These are phyloP conservation scores for Yarrowia divulgata DNA, from an alignment of 805 yeast species.

Conservation along the genomic window DNA sequence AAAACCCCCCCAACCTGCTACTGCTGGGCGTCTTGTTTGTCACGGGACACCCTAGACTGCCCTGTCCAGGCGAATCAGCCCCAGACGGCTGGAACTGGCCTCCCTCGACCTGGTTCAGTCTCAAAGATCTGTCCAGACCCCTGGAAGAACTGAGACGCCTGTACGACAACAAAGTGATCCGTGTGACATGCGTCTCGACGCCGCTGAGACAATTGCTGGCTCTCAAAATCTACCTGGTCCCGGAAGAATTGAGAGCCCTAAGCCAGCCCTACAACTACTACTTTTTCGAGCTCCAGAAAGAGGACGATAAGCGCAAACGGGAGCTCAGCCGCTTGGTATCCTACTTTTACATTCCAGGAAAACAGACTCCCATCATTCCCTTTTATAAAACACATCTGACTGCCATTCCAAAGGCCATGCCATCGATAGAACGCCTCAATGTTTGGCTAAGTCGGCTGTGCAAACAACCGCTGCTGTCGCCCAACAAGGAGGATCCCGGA, in stretches of 20 bases:
- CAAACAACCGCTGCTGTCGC: neutral
- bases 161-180: slow-evolving; percentile 1
- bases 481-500: neutral
- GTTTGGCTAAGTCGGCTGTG: slow-evolving; percentile 1
- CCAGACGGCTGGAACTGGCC: slow-evolving; percentile 38
- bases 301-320: slow-evolving; percentile 10
- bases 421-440: neutral
- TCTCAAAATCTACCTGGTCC: slow-evolving; percentile 17
- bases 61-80: neutral
- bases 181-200: slow-evolving; percentile 3
- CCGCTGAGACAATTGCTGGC: neutral
- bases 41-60: slow-evolving; percentile 10
- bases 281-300: neutral
- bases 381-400: neutral
- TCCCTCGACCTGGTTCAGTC: slow-evolving; percentile 11
- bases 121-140: neutral
- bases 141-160: neutral
- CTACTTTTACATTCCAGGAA: slow-evolving; percentile 3
- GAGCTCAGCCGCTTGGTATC: neutral
- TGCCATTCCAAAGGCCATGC: neutral
- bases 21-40: slow-evolving; percentile 9
- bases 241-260: neutral
- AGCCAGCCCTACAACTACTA: neutral
- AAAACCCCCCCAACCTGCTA: slow-evolving; percentile 12
- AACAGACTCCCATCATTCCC: neutral